Evolutionary conservation across 306 rosid genomes (phyloP), one percentile per base, ranked within the genome.

Genomic region (Vigna mungo): DNA sequence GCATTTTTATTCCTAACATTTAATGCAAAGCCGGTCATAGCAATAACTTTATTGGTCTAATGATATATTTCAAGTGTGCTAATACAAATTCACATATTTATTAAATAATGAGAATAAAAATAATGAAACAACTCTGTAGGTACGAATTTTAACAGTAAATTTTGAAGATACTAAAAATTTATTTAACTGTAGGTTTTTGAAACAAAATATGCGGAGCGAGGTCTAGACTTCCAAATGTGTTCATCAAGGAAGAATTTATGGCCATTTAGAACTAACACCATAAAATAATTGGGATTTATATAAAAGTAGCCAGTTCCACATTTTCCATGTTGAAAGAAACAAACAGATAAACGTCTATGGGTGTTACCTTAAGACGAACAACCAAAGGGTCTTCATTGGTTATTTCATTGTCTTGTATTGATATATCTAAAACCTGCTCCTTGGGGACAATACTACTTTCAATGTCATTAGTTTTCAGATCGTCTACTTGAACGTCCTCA

Each of bases 331-430:
- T 46, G 52, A 41, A 54, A 63, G 32, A 65, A 71, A 61, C 68
- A 68, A 67, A 43, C 53, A 56, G 64, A 67, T 34, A 36, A 62
- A 51, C 17, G 34, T 30, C 34, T 30, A 20, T 59, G 34, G 37
- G 41, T 32, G 13, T 73, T 82, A 87, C 99, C 99, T 92, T 96
- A 9, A 96, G 91, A 82, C 91, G 98, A 85, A 83, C 89, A 76
- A 96, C 97, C 51, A 90, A 83, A 17, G 98, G 91, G 72, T 96
- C 97, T 84, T 88, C 98, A 59, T 78, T 75, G 5, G 83, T 87
- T 79, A 60, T 56, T 87, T 78, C 98, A 74, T 78, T 81, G 55
- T 84, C 86, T 39, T 82, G 83, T 68, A 82, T 84, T 11, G 83
- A 53, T 44, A 81, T 79, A 37, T 88, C 91, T 56, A 83, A 72